A percentile compares a stretch with the other conserved stretches of the same genome.
These are phyloP conservation scores for Aspergillus sergii DNA, from an alignment of 2,329 filamentous ascomycete genomes.

Conservation along the genomic window DNA sequence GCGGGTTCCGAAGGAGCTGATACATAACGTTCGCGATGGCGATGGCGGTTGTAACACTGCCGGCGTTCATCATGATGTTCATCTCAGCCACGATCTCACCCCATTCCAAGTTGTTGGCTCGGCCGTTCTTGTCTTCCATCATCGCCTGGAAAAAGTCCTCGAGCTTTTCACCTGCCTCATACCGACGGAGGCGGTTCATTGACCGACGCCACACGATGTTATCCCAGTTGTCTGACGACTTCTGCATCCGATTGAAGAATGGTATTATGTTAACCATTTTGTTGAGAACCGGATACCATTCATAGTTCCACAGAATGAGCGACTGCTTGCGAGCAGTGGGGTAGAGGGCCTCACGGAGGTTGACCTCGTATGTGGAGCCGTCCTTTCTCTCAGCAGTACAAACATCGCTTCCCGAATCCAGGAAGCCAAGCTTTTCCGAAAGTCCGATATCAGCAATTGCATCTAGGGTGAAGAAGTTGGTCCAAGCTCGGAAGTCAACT, in stretches of 20 bases:
- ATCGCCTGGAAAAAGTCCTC: slow-evolving; percentile 62
- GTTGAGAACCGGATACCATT: slow-evolving; percentile 53
- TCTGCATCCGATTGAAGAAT: slow-evolving; percentile 41
- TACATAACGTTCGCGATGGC: slow-evolving; percentile 58
- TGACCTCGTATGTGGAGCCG: slow-evolving; percentile 50
- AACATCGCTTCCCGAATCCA: slow-evolving; percentile 53
- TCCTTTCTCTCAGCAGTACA: slow-evolving; percentile 48
- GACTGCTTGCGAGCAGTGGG: slow-evolving; percentile 53
- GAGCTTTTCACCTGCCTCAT: slow-evolving; percentile 55
- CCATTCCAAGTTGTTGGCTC: slow-evolving; percentile 54
- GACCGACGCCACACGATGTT: slow-evolving; percentile 51
- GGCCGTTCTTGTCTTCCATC: slow-evolving; percentile 55
- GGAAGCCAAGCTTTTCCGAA: slow-evolving; percentile 53
- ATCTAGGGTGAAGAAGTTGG: slow-evolving; percentile 60
- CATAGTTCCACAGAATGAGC: slow-evolving; percentile 41
- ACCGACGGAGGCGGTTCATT: slow-evolving; percentile 32
- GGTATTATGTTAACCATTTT: slow-evolving; percentile 53
- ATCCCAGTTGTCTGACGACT: slow-evolving; percentile 48
- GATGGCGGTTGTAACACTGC: slow-evolving; percentile 56
- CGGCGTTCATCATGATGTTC: slow-evolving; percentile 50
- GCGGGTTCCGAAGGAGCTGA: slow-evolving; percentile 54
- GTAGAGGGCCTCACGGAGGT: slow-evolving; percentile 54
- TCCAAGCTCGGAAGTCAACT: slow-evolving; percentile 55
- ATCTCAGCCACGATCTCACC: slow-evolving; percentile 62
- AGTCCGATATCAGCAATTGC: slow-evolving; percentile 61